Conservation (phyloP, 1,284 basidiomycete species). For the Fomitopsis schrenkii region DNA sequence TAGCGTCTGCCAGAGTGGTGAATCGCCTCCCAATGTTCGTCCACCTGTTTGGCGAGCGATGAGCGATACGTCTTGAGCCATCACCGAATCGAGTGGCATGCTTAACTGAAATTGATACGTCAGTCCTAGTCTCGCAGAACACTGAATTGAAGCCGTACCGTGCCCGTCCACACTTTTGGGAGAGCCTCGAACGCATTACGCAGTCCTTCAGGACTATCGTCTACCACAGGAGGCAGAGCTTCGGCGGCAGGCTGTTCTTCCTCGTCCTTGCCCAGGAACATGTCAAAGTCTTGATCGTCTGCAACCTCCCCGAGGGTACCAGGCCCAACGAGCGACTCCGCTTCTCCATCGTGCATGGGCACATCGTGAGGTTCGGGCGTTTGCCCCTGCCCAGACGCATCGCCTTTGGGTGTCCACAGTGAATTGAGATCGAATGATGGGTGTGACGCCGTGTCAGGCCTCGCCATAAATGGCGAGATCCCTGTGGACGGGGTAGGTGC, state of each 20-base stretch:
- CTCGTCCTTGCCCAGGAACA: constrained; percentile 67
- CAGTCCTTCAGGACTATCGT: constrained; percentile 16
- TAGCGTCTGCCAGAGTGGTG: constrained; percentile 64
- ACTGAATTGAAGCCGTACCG: constrained; percentile 37
- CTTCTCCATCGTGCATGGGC: constrained; percentile 29
- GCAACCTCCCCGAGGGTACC: constrained; percentile 39
- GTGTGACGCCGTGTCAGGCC: constrained; percentile 38
- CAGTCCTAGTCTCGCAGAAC: background rate
- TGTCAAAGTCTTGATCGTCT: constrained; percentile 77
- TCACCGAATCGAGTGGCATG: constrained; percentile 72
- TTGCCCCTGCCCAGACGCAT: constrained; percentile 4
- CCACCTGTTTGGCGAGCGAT: constrained; percentile 72
- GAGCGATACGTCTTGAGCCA: constrained; percentile 62
- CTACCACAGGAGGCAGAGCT: constrained; percentile 27
- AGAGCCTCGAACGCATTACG: constrained; percentile 47
- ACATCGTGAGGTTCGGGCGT: constrained; percentile 22
- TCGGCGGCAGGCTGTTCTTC: constrained; percentile 25
- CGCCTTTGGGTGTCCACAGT: constrained; percentile 47
- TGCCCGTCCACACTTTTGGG: constrained; percentile 67
- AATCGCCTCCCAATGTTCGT: constrained; percentile 46
- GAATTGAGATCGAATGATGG: constrained; percentile 68
- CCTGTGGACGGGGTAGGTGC: constrained; percentile 23
- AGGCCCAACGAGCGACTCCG: constrained; percentile 36
- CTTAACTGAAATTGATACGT: constrained; percentile 43
- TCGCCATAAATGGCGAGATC: constrained; percentile 51